Conservation (phyloP, 306 rosid species). For the Gynostemma pentaphyllum region DNA sequence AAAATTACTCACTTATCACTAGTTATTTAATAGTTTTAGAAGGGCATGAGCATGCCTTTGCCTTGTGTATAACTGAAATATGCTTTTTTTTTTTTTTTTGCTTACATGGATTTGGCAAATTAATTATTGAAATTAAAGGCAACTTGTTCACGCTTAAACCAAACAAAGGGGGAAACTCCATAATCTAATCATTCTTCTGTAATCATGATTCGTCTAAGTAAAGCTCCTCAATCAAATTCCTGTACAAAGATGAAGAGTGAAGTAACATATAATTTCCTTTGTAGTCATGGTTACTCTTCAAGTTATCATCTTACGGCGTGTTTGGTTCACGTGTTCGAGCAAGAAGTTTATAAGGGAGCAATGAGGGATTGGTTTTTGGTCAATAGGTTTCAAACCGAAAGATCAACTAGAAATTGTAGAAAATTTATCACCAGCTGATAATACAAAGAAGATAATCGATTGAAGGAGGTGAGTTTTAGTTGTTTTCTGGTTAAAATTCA, state of each 20-base stretch:
- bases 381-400: no score
- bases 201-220: conserved; percentile 56
- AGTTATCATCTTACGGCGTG: background rate
- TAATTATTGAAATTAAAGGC: background rate
- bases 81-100: background rate
- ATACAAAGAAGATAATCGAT: no score
- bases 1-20: background rate
- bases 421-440: no score
- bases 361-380: no score
- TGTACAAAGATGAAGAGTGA: conserved; percentile 85
- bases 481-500: no score
- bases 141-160: conserved; percentile 25
- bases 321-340: no score
- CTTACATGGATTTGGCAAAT: background rate
- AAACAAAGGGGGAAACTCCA: conserved; percentile 56
- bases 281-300: background rate
- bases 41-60: background rate
- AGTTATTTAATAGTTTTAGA: background rate
- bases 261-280: conserved; percentile 17
- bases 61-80: background rate
- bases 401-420: no score
- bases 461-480: no score
- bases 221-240: conserved; percentile 82
- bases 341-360: no score
- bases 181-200: conserved; percentile 67